Evolutionary conservation across 1,284 basidiomycete genomes (phyloP), one percentile per base, ranked within the genome.

Genomic region (Mrakiaceae sp.): DNA sequence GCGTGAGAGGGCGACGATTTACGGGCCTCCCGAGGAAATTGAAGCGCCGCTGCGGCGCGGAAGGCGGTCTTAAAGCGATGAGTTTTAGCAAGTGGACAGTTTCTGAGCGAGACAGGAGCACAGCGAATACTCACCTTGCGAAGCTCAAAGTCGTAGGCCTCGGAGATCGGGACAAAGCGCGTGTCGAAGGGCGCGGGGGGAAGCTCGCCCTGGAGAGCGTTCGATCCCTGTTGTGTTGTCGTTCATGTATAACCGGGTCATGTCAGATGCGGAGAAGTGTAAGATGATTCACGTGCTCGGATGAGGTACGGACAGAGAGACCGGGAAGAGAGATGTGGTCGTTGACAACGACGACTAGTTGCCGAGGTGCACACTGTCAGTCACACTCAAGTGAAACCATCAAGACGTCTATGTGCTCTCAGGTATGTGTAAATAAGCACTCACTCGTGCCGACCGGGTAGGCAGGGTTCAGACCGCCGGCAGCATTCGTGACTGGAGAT

Each of bases 261-360:
- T 9, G 52, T 60, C 12, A 51, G 48, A 49, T 59, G 39, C 3
- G 12, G 51, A 46, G 51, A 39, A 51, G 59, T 62, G 52, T 48
- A 58, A n/a, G 12, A 16, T 66, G 68, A 44, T 48, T 69, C 69
- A 27, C 27, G 27, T 27, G 27, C 27, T 27, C 27, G 27, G 2
- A 27, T 27, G 27, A 27, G 27, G 27, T 27, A 27, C 27, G 27
- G 27, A 27, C 27, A 0, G 85, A 82, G 40, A 92, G 71, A 67
- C 85, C 86, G 1, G 89, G 90, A 14, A 92, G 77, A 0, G 87
- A 87, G 57, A 92, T 75, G 71, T 92, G 89, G 74, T 92, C 89
- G 61, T 86, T 86, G 27, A 92, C 79, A 12, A 87, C 84, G 57
- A 91, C 86, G 69, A 92, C 87, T 88, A 64, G 4, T 27, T 27